phyloP scores from a whole-genome alignment of 2,329 filamentous ascomycete genomes.

The Microcyclospora pomicola region DNA sequence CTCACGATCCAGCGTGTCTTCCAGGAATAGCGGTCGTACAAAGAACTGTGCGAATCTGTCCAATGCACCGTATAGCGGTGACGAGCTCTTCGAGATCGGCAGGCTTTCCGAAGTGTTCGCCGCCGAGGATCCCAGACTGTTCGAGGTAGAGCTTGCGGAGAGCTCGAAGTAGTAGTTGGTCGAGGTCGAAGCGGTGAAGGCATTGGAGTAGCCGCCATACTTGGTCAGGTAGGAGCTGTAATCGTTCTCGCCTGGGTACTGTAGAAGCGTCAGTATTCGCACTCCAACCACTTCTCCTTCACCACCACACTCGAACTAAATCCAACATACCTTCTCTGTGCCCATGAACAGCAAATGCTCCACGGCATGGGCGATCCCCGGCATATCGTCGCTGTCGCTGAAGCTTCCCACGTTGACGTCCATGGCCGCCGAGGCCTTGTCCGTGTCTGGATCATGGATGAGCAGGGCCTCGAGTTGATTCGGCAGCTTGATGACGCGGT shows the following conservation, averaged over 20 bases:
- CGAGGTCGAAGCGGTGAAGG: slow-evolving; percentile 82
- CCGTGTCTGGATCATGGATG: slow-evolving; percentile 86
- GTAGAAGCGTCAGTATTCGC: slow-evolving; percentile 9
- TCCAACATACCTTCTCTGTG: slow-evolving; percentile 60
- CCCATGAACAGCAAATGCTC: slow-evolving; percentile 98
- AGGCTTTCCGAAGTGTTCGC: slow-evolving; percentile 24
- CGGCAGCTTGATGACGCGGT: slow-evolving; percentile 69
- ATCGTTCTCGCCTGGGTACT: slow-evolving; percentile 87
- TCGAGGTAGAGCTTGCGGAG: slow-evolving; percentile 55
- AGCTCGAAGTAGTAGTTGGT: slow-evolving; percentile 99
- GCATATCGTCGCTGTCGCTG: slow-evolving; percentile 80
- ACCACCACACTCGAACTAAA: not conserved
- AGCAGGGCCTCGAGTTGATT: slow-evolving; percentile 85
- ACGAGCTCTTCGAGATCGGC: slow-evolving; percentile 26
- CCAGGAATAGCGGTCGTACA: slow-evolving; percentile 71
- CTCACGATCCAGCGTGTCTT: slow-evolving; percentile 74
- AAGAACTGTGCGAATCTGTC: slow-evolving; percentile 94
- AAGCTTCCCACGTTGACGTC: slow-evolving; percentile 96
- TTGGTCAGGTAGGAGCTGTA: slow-evolving; percentile 87
- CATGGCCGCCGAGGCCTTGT: slow-evolving; percentile 90
- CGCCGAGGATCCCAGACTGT: slow-evolving; percentile 32
- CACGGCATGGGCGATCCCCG: slow-evolving; percentile 88
- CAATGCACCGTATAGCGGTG: slow-evolving; percentile 66
- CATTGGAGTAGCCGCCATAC: slow-evolving; percentile 85
- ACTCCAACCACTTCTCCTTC: not conserved